These are phyloP conservation scores for Alternaria infectoria DNA, from an alignment of 2,329 filamentous ascomycete genomes.

Conservation along the genomic window DNA sequence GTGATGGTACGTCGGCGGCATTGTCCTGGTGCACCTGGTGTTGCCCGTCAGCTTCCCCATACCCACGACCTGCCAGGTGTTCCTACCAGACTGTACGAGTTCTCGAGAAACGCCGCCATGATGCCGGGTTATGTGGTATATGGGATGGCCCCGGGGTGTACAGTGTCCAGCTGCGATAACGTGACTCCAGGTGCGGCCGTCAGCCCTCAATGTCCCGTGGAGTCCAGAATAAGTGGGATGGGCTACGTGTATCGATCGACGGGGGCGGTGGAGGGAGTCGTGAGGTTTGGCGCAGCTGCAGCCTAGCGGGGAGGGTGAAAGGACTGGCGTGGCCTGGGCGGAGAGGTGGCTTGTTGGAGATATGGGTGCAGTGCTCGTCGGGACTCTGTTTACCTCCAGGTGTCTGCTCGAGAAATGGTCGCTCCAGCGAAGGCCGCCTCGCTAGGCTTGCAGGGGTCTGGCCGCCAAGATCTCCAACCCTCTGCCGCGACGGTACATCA, in stretches of 20 bases:
- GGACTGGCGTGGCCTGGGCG: conserved; percentile 24
- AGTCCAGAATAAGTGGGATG: conserved; percentile 40
- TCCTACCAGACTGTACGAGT: conserved; percentile 83
- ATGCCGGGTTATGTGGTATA: conserved; percentile 47
- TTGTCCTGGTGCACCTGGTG: conserved; percentile 86
- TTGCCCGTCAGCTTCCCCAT: conserved; percentile 37
- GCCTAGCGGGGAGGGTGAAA: conserved; percentile 11
- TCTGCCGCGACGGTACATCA: conserved; percentile 9
- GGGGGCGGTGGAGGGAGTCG: conserved; percentile 16
- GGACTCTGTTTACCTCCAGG: conserved; percentile 41
- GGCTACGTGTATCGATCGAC: conserved; percentile 42
- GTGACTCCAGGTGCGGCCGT: conserved; percentile 37
- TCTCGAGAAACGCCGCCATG: conserved; percentile 95
- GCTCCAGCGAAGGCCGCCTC: conserved; percentile 26
- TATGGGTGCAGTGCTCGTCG: conserved; percentile 30
- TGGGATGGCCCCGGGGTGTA: conserved; percentile 4
- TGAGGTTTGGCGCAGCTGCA: conserved; percentile 19
- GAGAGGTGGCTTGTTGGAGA: conserved; percentile 23
- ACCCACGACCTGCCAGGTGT: conserved; percentile 35
- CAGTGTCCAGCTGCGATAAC: conserved; percentile 29
- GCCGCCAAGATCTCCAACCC: conserved; percentile 33
- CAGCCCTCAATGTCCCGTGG: conserved; percentile 39
- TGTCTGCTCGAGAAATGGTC: conserved; percentile 47
- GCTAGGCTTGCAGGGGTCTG: conserved; percentile 31
- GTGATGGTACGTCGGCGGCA: conserved; percentile 85